Base-by-base conservation (phyloP, 345 rosid genomes). In the Syzygium aqueum region DNA sequence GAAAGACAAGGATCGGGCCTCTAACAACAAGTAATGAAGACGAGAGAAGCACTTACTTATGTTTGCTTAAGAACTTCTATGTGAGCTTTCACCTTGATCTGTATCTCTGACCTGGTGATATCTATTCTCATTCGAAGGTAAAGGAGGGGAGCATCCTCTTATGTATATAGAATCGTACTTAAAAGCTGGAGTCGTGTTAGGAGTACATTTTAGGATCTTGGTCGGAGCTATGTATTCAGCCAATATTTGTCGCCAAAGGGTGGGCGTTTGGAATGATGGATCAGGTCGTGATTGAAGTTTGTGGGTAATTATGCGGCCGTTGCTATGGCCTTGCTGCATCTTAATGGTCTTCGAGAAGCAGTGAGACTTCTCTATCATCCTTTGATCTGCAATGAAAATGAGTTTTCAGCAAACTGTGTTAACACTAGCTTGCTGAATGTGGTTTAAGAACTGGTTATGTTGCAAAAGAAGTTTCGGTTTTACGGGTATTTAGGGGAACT, bases 1-100 rank as follows among this genome's bases (percentile, higher is more conserved):
- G 87, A 98, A 96, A 89, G 98, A 96, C 77, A 97, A 95, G 89
- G 98, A 96, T 82, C 96, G 97, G 0, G 77, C 98, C 33, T 92
- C 99, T 27, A 92, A 96, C 25, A 94, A 90, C 95, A 95, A 94
- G 93, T 98, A 96, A 90, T 96, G 89, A 92, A 84, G 53, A 84
- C 11, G 49, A 73, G 73, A 61, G 49, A 73, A 73, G 49, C 25
- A 73, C 19, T 15, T 6, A 73, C 22, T 67, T 19, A 17, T 33
- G 27, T 9, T 73, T 11, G 49, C 49, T 33, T 25, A 73, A 19
- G 46, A 33, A 73, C 80, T 37, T 73, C 11, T 4, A 40, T 73
- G 25, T 37, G 49, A 37, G 80, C 43, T 19, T 73, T 73, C 25
- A 19, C 37, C 80, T 37, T 40, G 23, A 37, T 73, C 49, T 5